Evolutionary conservation across 345 rosid species (phyloP).

Genomic region (Eucalyptus cloeziana): DNA sequence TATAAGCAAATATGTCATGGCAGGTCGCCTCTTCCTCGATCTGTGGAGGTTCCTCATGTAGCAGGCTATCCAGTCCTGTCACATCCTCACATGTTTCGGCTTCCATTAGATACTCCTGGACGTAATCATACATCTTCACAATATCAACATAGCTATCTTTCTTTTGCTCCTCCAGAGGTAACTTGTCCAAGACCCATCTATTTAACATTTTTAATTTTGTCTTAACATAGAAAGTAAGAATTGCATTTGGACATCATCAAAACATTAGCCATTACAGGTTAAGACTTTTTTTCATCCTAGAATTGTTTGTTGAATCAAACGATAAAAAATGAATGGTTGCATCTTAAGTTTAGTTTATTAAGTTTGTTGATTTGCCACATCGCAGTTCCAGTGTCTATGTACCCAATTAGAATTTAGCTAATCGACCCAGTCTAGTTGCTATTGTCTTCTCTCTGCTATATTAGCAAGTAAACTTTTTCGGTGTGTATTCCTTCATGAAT

Average conservation of each 20-base stretch:
- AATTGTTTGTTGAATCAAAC: neutral
- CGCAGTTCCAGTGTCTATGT: neutral
- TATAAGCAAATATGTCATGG: neutral
- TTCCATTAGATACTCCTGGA: conserved; percentile 32
- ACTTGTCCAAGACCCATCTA: neutral
- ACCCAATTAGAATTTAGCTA: neutral
- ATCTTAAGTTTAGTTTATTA: neutral
- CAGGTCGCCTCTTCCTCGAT: conserved; percentile 64
- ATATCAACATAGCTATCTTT: conserved; percentile 44
- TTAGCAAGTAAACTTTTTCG: neutral
- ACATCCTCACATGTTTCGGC: conserved; percentile 39
- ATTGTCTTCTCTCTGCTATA: neutral
- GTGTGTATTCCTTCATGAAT: neutral
- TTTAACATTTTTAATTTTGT: neutral
- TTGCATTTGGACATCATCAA: neutral
- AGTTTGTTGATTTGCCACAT: neutral
- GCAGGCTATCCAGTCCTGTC: conserved; percentile 53
- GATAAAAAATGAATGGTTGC: neutral
- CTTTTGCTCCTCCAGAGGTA: conserved; percentile 96
- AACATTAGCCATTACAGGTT: neutral
- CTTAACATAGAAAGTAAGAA: neutral
- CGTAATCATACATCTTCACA: conserved; percentile 8
- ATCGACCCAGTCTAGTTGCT: neutral
- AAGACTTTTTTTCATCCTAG: neutral
- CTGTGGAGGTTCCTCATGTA: conserved; percentile 42